Evolutionary conservation across 2,329 filamentous ascomycete genomes (phyloP).

Genomic region (Aspergillus neotritici): DNA sequence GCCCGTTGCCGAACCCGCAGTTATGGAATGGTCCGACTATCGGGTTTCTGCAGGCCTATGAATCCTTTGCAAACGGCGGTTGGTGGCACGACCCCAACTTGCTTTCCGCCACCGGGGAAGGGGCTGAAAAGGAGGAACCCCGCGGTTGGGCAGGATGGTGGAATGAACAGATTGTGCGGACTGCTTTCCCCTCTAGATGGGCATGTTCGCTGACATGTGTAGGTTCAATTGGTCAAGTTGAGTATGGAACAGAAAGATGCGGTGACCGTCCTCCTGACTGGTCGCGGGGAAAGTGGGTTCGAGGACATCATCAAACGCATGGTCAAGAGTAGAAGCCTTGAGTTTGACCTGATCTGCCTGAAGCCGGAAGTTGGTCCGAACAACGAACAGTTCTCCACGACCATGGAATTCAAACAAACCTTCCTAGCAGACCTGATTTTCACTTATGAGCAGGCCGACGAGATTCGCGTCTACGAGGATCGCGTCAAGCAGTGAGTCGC

Average conservation of each 20-base stretch:
- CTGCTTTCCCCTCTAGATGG: slow-evolving; percentile 1
- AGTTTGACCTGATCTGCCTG: slow-evolving; percentile 82
- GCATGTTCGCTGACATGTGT: slow-evolving; percentile 20
- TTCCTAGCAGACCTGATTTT: slow-evolving; percentile 76
- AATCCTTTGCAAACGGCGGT: slow-evolving; percentile 73
- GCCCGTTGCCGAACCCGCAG: slow-evolving; percentile 79
- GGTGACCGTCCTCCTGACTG: slow-evolving; percentile 79
- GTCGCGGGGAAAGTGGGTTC: slow-evolving; percentile 72
- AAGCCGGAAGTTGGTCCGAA: slow-evolving; percentile 80
- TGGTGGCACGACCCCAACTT: slow-evolving; percentile 97
- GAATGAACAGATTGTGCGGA: slow-evolving; percentile 79
- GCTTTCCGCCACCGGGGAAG: slow-evolving; percentile 77
- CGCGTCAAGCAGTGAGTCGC: slow-evolving; percentile 51
- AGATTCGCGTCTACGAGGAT: slow-evolving; percentile 67
- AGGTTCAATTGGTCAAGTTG: slow-evolving; percentile 66
- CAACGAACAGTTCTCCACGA: slow-evolving; percentile 70
- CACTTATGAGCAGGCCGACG: slow-evolving; percentile 77
- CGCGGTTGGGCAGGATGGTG: slow-evolving; percentile 90
- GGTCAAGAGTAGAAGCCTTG: slow-evolving; percentile 66
- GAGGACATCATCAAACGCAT: slow-evolving; percentile 76
- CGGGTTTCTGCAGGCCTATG: slow-evolving; percentile 67
- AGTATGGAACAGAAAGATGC: slow-evolving; percentile 80
- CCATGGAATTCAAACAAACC: slow-evolving; percentile 87
- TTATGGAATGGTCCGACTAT: slow-evolving; percentile 78
- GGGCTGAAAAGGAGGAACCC: slow-evolving; percentile 72